These are phyloP conservation scores for Arthrinium phaeospermum DNA, from an alignment of 2,329 filamentous ascomycete species.

Conservation along the genomic window DNA sequence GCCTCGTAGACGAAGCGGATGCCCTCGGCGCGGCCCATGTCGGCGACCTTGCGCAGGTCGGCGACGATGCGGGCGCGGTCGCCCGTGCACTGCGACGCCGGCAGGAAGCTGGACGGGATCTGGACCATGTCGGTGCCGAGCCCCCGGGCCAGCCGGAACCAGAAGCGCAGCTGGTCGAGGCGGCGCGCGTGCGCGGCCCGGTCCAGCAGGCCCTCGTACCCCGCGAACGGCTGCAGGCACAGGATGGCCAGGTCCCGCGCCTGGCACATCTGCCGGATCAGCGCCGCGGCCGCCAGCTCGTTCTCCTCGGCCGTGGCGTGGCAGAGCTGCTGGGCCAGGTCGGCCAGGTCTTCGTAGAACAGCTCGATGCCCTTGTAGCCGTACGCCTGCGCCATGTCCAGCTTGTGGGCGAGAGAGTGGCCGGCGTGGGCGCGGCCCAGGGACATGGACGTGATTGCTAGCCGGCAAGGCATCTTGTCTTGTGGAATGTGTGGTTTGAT, in stretches of 20 bases:
- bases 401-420: conserved; percentile 70
- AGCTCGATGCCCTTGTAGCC: conserved; percentile 75
- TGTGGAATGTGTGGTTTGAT: not conserved
- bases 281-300: conserved; percentile 62
- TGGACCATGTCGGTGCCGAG: conserved; percentile 75
- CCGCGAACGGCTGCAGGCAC: conserved; percentile 77
- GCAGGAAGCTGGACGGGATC: conserved; percentile 74
- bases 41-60: conserved; percentile 69
- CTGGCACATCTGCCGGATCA: conserved; percentile 63
- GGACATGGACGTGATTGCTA: conserved; percentile 79
- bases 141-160: conserved; percentile 69
- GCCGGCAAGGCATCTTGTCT: conserved; percentile 56
- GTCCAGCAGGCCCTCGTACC: conserved; percentile 77
- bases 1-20: conserved; percentile 77
- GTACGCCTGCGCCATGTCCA: conserved; percentile 68
- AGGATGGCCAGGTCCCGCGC: conserved; percentile 63
- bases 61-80: conserved; percentile 61
- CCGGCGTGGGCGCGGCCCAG: conserved; percentile 72
- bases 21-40: conserved; percentile 64
- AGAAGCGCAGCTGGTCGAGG: conserved; percentile 68
- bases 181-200: conserved; percentile 60
- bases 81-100: conserved; percentile 48
- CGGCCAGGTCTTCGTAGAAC: conserved; percentile 77
- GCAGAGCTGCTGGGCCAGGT: conserved; percentile 56
- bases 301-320: conserved; percentile 48